Conservation (phyloP, 2,329 filamentous ascomycete genomes). For the Alternaria conjuncta region DNA sequence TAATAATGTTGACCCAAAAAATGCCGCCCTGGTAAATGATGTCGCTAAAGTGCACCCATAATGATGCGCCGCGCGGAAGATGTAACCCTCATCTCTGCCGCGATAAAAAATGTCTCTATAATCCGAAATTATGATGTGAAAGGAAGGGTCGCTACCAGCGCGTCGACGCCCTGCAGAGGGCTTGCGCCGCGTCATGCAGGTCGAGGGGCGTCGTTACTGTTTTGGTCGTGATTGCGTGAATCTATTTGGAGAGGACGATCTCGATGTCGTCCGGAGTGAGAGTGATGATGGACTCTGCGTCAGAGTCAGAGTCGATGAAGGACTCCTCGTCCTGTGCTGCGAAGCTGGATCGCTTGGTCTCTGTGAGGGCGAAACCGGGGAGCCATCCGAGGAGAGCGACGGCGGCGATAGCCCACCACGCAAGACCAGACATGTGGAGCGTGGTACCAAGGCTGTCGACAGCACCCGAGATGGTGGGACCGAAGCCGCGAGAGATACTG, state of each 20-base stretch:
- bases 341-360: constrained; percentile 54
- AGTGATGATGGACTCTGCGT: constrained; percentile 42
- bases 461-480: constrained; percentile 84
- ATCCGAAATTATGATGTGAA: constrained; percentile 13
- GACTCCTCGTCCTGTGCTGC: constrained; percentile 38
- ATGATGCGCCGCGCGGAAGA: constrained; percentile 20
- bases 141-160: constrained; percentile 21
- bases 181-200: constrained; percentile 11
- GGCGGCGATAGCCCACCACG: constrained; percentile 89
- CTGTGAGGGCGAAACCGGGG: constrained; percentile 66
- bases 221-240: constrained; percentile 22
- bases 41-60: constrained; percentile 14
- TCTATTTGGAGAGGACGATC: constrained; percentile 40
- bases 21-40: constrained; percentile 15
- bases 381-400: constrained; percentile 72
- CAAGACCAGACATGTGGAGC: constrained; percentile 82
- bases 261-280: constrained; percentile 41
- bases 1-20: constrained; percentile 22
- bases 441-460: constrained; percentile 82
- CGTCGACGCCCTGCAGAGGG: constrained; percentile 1
- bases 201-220: constrained; percentile 16
- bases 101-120: constrained; percentile 15
- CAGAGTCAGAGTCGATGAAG: constrained; percentile 37
- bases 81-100: constrained; percentile 2
- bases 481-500: constrained; percentile 85